phyloP scores from a whole-genome alignment of 2,329 filamentous ascomycete genomes.

The Fusarium sororula region DNA sequence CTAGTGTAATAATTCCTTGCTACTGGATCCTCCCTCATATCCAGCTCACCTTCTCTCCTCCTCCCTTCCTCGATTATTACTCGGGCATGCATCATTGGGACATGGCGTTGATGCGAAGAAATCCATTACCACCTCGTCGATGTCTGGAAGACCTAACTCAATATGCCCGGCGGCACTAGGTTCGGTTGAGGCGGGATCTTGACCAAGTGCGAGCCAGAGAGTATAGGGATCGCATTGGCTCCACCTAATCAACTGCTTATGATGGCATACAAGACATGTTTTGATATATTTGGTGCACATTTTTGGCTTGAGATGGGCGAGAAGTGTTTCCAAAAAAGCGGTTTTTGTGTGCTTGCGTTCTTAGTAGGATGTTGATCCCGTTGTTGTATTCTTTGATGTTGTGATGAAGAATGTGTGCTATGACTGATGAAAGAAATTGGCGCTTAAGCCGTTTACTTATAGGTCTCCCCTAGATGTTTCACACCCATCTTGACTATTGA shows the following conservation, averaged over 20 bases:
- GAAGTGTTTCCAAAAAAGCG: not conserved
- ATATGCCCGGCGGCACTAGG: not conserved
- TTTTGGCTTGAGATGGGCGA: not conserved
- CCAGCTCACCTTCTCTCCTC: not conserved
- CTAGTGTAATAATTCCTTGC: not conserved
- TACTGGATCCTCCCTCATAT: not conserved
- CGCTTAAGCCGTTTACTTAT: not conserved
- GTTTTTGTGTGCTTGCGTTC: fast-evolving
- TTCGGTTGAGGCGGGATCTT: not conserved
- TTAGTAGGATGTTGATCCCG: not conserved
- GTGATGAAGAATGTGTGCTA: not conserved
- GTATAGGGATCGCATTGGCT: not conserved
- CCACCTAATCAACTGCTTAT: not conserved
- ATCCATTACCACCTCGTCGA: not conserved
- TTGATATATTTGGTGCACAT: not conserved
- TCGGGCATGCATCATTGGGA: not conserved
- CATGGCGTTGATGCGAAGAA: not conserved
- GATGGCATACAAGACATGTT: not conserved
- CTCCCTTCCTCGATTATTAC: not conserved
- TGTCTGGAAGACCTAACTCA: not conserved
- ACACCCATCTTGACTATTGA: not conserved
- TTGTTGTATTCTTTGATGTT: too few species aligned
- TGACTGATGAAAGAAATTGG: not conserved
- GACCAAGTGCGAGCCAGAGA: too few species aligned
- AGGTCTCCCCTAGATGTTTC: not conserved